Percentiles rank a stretch among this genome's conserved stretches.
phyloP scores from a whole-genome alignment of 2,329 filamentous ascomycete species.

The Leptosphaerulina australis region DNA sequence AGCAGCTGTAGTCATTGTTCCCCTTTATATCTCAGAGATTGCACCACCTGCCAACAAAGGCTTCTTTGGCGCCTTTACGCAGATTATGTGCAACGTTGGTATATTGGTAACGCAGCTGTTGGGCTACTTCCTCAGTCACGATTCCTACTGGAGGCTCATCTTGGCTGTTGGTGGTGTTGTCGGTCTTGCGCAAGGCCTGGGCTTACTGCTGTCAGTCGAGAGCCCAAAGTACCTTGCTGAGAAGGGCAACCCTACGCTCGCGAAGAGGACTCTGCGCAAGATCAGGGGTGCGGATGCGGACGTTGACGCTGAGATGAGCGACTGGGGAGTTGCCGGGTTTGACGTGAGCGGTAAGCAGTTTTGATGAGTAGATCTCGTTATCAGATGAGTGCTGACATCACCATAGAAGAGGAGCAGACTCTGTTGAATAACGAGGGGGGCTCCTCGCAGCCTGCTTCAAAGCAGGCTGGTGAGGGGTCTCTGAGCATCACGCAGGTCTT shows the following conservation, averaged over 20 bases:
- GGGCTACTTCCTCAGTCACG: conserved; percentile 85
- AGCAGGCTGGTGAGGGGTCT: conserved; percentile 41
- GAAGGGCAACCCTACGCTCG: conserved; percentile 64
- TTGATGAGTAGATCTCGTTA: no score
- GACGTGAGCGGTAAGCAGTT: conserved; percentile 37
- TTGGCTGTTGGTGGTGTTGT: conserved; percentile 74
- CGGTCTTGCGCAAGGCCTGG: conserved; percentile 69
- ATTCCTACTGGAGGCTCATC: conserved; percentile 81
- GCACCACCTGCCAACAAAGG: conserved; percentile 73
- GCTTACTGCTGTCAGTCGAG: conserved; percentile 75
- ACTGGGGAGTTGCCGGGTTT: conserved; percentile 49
- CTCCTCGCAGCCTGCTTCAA: conserved; percentile 29
- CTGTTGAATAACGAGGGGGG: conserved; percentile 60
- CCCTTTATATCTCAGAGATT: conserved; percentile 92
- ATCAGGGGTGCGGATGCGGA: conserved; percentile 74
- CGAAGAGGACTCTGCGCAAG: conserved; percentile 71
- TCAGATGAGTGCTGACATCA: conserved; percentile 19
- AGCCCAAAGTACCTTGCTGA: conserved; percentile 85
- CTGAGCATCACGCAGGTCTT: conserved; percentile 63
- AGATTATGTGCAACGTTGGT: conserved; percentile 91
- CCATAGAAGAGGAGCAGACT: conserved; percentile 69
- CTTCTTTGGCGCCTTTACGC: conserved; percentile 82
- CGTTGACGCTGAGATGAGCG: conserved; percentile 73
- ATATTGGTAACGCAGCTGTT: conserved; percentile 83
- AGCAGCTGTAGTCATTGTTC: conserved; percentile 88